phyloP scores from a whole-genome alignment of 768 basidiomycete species.

The Leucosporidium creatinivorum region DNA sequence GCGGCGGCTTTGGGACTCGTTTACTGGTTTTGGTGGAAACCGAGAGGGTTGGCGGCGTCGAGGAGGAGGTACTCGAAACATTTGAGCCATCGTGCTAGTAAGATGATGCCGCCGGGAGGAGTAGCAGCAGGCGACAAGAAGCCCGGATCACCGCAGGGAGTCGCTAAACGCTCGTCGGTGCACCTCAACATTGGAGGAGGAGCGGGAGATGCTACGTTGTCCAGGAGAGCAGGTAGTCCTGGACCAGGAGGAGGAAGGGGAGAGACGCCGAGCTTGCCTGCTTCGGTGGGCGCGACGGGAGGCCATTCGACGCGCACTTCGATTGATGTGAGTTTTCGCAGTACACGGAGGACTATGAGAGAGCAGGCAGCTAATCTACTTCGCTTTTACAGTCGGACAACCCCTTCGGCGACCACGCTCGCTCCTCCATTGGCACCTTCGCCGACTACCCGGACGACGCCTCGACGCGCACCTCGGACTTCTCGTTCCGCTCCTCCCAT shows the following conservation, averaged over 20 bases:
- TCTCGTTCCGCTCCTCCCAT: constrained; percentile 38
- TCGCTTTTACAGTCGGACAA: constrained; percentile 17
- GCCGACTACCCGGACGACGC: constrained; percentile 11
- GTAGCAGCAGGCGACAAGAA: background rate
- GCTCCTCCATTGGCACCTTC: constrained; percentile 28
- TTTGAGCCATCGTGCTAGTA: constrained; percentile 17
- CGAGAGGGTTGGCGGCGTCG: constrained; percentile 20
- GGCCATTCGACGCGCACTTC: background rate
- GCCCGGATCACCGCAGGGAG: background rate
- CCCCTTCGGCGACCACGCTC: constrained; percentile 35
- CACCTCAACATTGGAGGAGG: constrained; percentile 22
- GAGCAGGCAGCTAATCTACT: background rate
- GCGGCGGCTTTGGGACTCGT: constrained; percentile 20
- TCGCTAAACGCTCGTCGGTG: constrained; percentile 22
- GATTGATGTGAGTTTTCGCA: constrained; percentile 1
- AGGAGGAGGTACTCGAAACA: constrained; percentile 27
- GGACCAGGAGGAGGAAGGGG: too few species aligned
- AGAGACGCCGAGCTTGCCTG: background rate
- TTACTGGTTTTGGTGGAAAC: constrained; percentile 38
- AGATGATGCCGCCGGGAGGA: background rate
- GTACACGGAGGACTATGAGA: background rate
- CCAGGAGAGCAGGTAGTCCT: background rate
- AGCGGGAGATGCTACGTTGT: background rate
- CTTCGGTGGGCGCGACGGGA: background rate
- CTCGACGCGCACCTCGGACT: constrained; percentile 32